Evolutionary conservation across 805 yeast species (phyloP).

Genomic region (Kodamaea laetipori): DNA sequence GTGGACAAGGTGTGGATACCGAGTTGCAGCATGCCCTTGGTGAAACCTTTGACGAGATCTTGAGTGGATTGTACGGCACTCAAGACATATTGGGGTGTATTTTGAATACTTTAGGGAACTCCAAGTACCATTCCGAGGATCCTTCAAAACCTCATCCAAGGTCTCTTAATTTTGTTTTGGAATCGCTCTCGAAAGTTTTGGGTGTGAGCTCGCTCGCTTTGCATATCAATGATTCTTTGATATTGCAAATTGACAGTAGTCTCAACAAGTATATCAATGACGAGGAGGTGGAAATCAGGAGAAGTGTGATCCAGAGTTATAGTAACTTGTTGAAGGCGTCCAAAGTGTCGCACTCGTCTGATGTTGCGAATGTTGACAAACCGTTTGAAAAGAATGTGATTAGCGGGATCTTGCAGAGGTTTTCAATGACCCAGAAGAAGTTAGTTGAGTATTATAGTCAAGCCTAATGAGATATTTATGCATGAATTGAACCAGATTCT

Average conservation of each 20-base stretch:
- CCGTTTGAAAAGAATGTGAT: constrained; percentile 18
- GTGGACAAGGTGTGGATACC: constrained; percentile 9
- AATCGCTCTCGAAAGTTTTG: constrained; percentile 30
- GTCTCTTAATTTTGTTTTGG: constrained; percentile 24
- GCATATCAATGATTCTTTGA: constrained; percentile 21
- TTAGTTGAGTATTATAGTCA: constrained; percentile 47
- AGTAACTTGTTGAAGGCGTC: constrained; percentile 33
- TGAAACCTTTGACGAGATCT: constrained; percentile 35
- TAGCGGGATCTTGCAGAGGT: constrained; percentile 35
- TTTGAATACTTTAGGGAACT: constrained; percentile 16
- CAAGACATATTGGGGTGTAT: constrained; percentile 22
- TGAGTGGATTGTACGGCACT: constrained; percentile 29
- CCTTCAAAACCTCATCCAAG: not conserved
- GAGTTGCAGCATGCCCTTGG: constrained; percentile 29
- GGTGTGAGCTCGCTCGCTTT: constrained; percentile 21
- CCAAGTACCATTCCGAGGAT: constrained; percentile 3
- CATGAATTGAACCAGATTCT: constrained; percentile 12
- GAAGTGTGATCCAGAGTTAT: constrained; percentile 40
- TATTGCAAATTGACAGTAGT: constrained; percentile 29
- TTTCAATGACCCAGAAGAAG: constrained; percentile 46
- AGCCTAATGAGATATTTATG: not conserved
- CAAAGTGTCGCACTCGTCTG: constrained; percentile 17
- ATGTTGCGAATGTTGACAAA: constrained; percentile 18
- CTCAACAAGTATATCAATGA: constrained; percentile 31
- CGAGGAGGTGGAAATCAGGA: constrained; percentile 38